A percentile compares a stretch with the other conserved stretches of the same genome.
Conservation (phyloP, 108 stramenopile species). For the Skeletonema marinoi region DNA sequence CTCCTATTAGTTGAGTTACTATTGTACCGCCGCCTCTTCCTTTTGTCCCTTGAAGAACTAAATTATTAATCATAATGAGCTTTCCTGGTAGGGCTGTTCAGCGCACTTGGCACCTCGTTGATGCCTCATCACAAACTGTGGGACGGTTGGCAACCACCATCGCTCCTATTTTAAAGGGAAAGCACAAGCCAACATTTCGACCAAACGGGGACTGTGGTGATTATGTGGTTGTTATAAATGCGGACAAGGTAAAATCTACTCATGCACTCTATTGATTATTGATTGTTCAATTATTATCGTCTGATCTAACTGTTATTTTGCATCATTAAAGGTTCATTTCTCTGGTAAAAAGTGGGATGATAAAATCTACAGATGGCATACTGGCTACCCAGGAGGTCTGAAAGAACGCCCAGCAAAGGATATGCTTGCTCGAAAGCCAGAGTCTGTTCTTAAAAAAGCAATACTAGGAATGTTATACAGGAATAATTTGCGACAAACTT, state of each 20-base stretch:
- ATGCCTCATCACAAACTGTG: conserved; percentile 88
- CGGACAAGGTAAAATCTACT: conserved; percentile 68
- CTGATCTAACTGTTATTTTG: background rate
- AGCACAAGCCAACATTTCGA: conserved; percentile 95
- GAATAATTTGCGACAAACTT: conserved; percentile 77
- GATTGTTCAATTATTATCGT: background rate
- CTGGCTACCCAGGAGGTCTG: conserved; percentile 94
- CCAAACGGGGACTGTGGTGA: conserved; percentile 96
- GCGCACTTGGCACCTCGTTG: conserved; percentile 90
- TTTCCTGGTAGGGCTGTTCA: conserved; percentile 82
- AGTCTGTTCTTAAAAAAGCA: conserved; percentile 78
- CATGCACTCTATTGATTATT: background rate
- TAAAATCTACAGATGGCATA: conserved; percentile 95
- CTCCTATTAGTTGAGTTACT: too few species aligned
- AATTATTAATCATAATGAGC: conserved; percentile 50
- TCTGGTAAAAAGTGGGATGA: conserved; percentile 91
- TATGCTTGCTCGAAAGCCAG: conserved; percentile 85
- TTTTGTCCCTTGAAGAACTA: background rate
- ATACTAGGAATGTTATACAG: conserved; percentile 88
- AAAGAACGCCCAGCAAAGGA: conserved; percentile 84
- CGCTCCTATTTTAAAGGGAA: conserved; percentile 87
- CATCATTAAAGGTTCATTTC: conserved; percentile 67
- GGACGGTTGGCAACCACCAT: conserved; percentile 92
- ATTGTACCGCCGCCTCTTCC: background rate
- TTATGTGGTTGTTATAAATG: conserved; percentile 92